Evolutionary conservation across 441 rosid species (phyloP).

Genomic region (Eutrema salsugineum): DNA sequence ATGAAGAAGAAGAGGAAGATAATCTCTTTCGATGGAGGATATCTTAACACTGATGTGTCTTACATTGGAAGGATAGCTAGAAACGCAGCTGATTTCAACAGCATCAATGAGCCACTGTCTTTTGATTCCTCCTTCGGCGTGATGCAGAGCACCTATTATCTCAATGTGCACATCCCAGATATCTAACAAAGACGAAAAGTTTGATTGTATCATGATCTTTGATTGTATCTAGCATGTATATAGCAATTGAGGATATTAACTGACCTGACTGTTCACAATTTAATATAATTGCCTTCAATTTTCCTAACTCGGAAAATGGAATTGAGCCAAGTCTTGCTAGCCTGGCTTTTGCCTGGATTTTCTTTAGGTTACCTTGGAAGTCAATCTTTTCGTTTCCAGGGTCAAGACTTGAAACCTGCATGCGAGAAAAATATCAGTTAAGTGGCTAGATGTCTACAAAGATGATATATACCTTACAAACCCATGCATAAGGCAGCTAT

Average conservation of each 20-base stretch:
- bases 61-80: conserved; percentile 83
- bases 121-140: conserved; percentile 65
- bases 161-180: conserved; percentile 72
- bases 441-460: not conserved
- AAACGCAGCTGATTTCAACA: conserved; percentile 81
- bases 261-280: conserved; percentile 59
- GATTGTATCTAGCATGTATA: conserved; percentile 2
- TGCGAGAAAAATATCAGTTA: conserved; percentile 1
- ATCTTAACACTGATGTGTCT: conserved; percentile 5
- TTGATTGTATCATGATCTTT: not conserved
- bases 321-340: conserved; percentile 60
- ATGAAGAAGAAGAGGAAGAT: not conserved
- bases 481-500: not conserved
- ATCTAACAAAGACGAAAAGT: conserved; percentile 37
- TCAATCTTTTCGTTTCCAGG: conserved; percentile 30
- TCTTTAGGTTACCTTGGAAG: conserved; percentile 43
- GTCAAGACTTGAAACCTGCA: conserved; percentile 53
- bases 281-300: conserved; percentile 57
- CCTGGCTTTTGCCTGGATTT: conserved; percentile 72
- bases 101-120: conserved; percentile 90
- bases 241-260: conserved; percentile 27
- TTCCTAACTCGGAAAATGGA: conserved; percentile 61
- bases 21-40: not conserved
- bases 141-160: conserved; percentile 67
- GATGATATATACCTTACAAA: not conserved